A percentile compares a stretch with the other conserved stretches of the same genome.
Evolutionary conservation across 1,139 yeast genomes (phyloP).

Genomic region (Yamadazyma sp.): DNA sequence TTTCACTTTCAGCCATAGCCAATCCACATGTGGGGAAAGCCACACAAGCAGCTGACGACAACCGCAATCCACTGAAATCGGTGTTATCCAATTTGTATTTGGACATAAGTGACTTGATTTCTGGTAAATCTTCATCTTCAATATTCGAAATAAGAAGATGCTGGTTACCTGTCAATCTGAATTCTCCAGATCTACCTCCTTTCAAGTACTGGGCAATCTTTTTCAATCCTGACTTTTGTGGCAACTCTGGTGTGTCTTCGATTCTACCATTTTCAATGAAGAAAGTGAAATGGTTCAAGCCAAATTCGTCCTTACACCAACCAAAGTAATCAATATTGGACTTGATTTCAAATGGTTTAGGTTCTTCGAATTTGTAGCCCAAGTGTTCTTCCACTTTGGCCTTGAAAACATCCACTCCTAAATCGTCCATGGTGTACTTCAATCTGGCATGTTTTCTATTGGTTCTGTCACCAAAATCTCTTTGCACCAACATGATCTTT

Average conservation of each 20-base stretch:
- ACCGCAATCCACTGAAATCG: slow-evolving; percentile 77
- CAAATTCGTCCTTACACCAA: slow-evolving; percentile 88
- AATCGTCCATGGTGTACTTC: slow-evolving; percentile 92
- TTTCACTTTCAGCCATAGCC: slow-evolving; percentile 98
- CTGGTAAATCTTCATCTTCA: slow-evolving; percentile 63
- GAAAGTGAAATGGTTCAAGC: slow-evolving; percentile 86
- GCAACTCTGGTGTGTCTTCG: slow-evolving; percentile 86
- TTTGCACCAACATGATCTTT: slow-evolving; percentile 89
- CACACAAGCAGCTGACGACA: slow-evolving; percentile 95
- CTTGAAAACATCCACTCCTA: slow-evolving; percentile 83
- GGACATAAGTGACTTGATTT: slow-evolving; percentile 62
- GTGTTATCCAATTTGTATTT: slow-evolving; percentile 83
- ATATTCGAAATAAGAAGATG: slow-evolving; percentile 79
- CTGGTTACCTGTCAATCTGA: slow-evolving; percentile 95
- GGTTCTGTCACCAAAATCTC: slow-evolving; percentile 93
- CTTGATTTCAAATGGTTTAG: slow-evolving; percentile 72
- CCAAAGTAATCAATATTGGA: slow-evolving; percentile 92
- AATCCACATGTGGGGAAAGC: slow-evolving; percentile 99
- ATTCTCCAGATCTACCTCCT: slow-evolving; percentile 64
- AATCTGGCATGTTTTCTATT: slow-evolving; percentile 98
- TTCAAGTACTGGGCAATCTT: slow-evolving; percentile 71
- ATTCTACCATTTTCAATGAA: slow-evolving; percentile 97
- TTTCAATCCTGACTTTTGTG: slow-evolving; percentile 84
- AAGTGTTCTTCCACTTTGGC: slow-evolving; percentile 78
- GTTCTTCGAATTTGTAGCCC: slow-evolving; percentile 72